These are phyloP conservation scores for Fusarium scirpi DNA, from an alignment of 2,329 filamentous ascomycete genomes.

Conservation along the genomic window DNA sequence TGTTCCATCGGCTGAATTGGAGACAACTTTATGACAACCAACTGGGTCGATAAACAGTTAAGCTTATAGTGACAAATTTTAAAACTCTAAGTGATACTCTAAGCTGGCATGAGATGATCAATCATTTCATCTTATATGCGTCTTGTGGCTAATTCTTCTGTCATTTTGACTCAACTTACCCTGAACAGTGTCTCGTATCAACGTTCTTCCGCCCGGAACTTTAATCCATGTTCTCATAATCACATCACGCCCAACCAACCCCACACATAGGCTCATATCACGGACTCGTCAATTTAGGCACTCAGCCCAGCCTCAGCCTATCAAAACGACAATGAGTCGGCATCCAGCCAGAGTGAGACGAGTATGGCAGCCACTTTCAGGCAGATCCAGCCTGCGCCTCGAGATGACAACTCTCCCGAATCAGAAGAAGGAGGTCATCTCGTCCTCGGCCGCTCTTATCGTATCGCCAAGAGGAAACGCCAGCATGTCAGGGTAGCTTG, in stretches of 20 bases:
- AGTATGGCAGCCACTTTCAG: constrained; percentile 9
- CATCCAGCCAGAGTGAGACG: not conserved
- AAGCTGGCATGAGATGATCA: fast-evolving
- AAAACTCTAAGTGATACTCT: no score
- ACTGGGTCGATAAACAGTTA: no score
- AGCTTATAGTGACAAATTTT: no score
- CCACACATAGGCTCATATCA: not conserved
- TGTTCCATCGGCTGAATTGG: fast-evolving
- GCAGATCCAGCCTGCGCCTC: constrained; percentile 10
- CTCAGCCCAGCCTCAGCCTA: not conserved
- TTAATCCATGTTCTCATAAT: not conserved
- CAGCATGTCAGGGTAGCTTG: constrained; percentile 23
- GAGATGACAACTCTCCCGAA: not conserved
- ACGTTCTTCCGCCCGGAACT: not conserved
- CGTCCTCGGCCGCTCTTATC: not conserved
- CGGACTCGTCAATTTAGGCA: not conserved
- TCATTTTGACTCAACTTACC: not conserved
- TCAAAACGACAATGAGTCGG: constrained; percentile 2
- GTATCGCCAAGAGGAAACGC: not conserved
- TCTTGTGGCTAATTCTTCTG: fast-evolving
- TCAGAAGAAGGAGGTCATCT: not conserved
- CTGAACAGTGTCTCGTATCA: not conserved
- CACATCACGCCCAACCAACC: not conserved
- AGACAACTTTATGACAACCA: no score
- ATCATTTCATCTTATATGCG: fast-evolving